Percentiles rank a stretch among this genome's conserved stretches.
Evolutionary conservation across 2,329 filamentous ascomycete genomes (phyloP).

Genomic region (Trematosphaeria pertusa): DNA sequence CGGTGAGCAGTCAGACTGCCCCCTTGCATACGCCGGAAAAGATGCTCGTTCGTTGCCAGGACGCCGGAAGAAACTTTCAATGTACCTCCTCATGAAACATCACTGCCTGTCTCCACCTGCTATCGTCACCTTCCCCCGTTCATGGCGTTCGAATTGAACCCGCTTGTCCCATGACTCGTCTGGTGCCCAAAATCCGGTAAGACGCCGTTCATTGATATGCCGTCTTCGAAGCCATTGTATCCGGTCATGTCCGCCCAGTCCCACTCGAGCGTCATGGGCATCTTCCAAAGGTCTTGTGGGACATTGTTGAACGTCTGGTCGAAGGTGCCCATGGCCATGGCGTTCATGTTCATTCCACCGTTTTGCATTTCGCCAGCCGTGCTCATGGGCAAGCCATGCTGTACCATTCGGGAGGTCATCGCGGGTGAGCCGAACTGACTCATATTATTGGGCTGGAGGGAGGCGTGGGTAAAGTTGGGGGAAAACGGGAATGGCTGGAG

Average conservation of each 20-base stretch:
- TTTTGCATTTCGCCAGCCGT: constrained; percentile 10
- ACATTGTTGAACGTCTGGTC: constrained; percentile 78
- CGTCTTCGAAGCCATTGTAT: constrained; percentile 44
- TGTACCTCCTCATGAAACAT: too few species aligned
- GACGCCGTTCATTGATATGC: constrained; percentile 49
- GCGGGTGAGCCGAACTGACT: constrained; percentile 40
- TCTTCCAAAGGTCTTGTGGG: constrained; percentile 91
- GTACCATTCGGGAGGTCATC: constrained; percentile 39
- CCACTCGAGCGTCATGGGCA: constrained; percentile 97
- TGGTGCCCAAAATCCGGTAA: constrained; percentile 39
- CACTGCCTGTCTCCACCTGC: too few species aligned
- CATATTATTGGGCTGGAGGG: constrained; percentile 37
- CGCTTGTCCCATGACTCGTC: constrained; percentile 38
- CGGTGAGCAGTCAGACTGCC: too few species aligned
- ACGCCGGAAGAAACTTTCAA: too few species aligned
- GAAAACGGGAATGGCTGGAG: constrained; percentile 48
- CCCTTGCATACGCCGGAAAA: too few species aligned
- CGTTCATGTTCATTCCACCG: constrained; percentile 23
- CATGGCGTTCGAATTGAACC: constrained; percentile 43
- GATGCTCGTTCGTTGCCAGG: too few species aligned
- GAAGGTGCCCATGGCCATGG: constrained; percentile 59
- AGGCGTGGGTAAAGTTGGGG: constrained; percentile 49
- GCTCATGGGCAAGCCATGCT: constrained; percentile 31
- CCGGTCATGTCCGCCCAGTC: constrained; percentile 67
- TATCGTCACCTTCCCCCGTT: constrained; percentile 33